These are phyloP conservation scores for Celoporthe dispersa DNA, from an alignment of 2,329 filamentous ascomycete genomes.

Conservation along the genomic window DNA sequence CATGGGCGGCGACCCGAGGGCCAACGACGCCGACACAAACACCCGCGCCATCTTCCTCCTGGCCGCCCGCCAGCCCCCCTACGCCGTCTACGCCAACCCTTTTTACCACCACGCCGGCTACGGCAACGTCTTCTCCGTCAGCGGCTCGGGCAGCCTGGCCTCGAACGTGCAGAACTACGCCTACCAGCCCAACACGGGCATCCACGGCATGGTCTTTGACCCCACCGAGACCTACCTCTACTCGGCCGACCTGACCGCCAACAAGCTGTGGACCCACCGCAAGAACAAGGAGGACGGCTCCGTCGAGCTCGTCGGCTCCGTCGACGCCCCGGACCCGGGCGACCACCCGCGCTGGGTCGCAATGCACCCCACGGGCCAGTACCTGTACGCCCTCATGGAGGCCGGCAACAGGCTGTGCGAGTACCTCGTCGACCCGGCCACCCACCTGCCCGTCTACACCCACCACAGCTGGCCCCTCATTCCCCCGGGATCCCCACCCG, in stretches of 20 bases:
- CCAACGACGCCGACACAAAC: constrained; percentile 72
- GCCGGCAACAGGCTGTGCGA: constrained; percentile 83
- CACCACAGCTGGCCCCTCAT: constrained; percentile 78
- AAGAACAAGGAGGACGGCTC: constrained; percentile 54
- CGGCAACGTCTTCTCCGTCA: constrained; percentile 75
- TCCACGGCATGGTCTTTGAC: constrained; percentile 85
- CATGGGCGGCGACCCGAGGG: constrained; percentile 73
- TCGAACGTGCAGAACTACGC: constrained; percentile 73
- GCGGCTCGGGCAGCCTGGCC: constrained; percentile 59
- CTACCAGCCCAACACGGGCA: constrained; percentile 71
- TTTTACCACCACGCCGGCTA: constrained; percentile 86
- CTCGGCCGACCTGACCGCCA: constrained; percentile 76
- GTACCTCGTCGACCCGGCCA: constrained; percentile 76
- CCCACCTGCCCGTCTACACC: constrained; percentile 78
- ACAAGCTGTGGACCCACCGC: constrained; percentile 84
- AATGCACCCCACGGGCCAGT: constrained; percentile 76
- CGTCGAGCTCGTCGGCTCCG: constrained; percentile 67
- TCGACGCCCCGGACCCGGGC: constrained; percentile 69
- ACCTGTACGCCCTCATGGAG: constrained; percentile 88
- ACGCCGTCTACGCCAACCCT: constrained; percentile 85
- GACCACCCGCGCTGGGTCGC: constrained; percentile 91
- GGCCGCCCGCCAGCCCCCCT: constrained; percentile 75
- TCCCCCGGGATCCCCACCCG: constrained; percentile 67
- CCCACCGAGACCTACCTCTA: constrained; percentile 75
- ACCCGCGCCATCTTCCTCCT: constrained; percentile 90